Percentiles rank a stretch among this genome's conserved stretches.
These are phyloP conservation scores for Hanseniaspora nectarophila DNA, from an alignment of 805 yeast species.

Conservation along the genomic window DNA sequence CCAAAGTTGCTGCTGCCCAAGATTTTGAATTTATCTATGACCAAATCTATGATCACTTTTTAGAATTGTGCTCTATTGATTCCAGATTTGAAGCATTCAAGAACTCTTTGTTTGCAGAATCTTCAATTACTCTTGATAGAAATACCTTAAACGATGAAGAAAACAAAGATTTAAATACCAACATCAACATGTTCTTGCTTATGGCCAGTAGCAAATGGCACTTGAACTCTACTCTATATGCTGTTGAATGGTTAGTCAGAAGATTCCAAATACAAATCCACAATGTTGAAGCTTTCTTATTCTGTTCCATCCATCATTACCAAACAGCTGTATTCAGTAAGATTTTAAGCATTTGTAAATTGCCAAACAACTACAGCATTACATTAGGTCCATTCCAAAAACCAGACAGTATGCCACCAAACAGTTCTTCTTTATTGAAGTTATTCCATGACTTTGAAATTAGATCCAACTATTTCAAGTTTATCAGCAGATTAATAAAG, in stretches of 20 bases:
- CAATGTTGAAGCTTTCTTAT: conserved; percentile 58
- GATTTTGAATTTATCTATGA: conserved; percentile 74
- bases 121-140: conserved; percentile 70
- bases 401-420: conserved; percentile 43
- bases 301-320: conserved; percentile 73
- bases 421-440: conserved; percentile 55
- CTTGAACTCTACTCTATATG: conserved; percentile 61
- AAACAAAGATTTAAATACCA: conserved; percentile 57
- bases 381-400: conserved; percentile 63
- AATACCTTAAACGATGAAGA: conserved; percentile 71
- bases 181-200: conserved; percentile 61
- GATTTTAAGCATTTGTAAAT: conserved; percentile 55
- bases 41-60: conserved; percentile 62
- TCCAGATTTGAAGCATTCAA: conserved; percentile 61
- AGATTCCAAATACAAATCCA: conserved; percentile 75
- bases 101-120: conserved; percentile 66
- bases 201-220: conserved; percentile 67
- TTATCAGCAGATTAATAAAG: conserved; percentile 34
- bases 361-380: conserved; percentile 65
- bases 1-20: conserved; percentile 84
- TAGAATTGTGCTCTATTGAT: conserved; percentile 60
- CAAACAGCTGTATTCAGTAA: conserved; percentile 61
- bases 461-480: conserved; percentile 52
- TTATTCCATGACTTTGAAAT: conserved; percentile 62
- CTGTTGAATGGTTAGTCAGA: conserved; percentile 91